These are phyloP conservation scores for Chrysanthemum lavandulifolium DNA, from an alignment of 129 eudicot species.

Conservation along the genomic window DNA sequence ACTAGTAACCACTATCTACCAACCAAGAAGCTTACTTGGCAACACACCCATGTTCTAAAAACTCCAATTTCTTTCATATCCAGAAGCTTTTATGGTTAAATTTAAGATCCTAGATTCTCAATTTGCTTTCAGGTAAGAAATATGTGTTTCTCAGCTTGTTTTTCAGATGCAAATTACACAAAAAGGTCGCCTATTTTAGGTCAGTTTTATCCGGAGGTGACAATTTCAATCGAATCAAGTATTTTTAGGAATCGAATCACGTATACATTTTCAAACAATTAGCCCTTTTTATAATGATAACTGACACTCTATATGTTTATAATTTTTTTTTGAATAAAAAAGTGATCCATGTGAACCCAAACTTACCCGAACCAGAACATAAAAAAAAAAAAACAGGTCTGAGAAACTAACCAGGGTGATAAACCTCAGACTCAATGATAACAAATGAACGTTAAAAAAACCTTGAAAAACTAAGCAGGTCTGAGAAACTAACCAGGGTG, in stretches of 20 bases:
- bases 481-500: background rate
- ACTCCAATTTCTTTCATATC: background rate
- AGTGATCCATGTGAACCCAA: background rate
- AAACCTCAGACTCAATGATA: conserved; percentile 4
- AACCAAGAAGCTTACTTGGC: background rate
- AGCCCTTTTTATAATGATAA: too few species aligned
- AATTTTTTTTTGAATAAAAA: background rate
- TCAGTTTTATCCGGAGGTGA: background rate
- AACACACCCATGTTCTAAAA: background rate
- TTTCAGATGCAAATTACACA: background rate
- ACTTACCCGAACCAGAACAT: too few species aligned
- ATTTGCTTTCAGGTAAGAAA: background rate
- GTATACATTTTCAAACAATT: too few species aligned
- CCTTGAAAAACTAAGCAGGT: background rate
- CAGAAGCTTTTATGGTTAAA: background rate
- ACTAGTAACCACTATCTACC: background rate
- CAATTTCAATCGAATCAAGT: background rate
- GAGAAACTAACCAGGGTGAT: background rate
- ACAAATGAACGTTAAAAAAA: background rate
- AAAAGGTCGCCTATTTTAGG: too few species aligned
- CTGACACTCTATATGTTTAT: too few species aligned
- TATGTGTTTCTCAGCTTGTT: background rate
- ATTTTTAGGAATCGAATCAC: too few species aligned
- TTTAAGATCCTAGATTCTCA: background rate
- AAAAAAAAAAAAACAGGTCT: too few species aligned